Evolutionary conservation across 495 filamentous ascomycete species (phyloP).

Genomic region (Neurospora sp.): DNA sequence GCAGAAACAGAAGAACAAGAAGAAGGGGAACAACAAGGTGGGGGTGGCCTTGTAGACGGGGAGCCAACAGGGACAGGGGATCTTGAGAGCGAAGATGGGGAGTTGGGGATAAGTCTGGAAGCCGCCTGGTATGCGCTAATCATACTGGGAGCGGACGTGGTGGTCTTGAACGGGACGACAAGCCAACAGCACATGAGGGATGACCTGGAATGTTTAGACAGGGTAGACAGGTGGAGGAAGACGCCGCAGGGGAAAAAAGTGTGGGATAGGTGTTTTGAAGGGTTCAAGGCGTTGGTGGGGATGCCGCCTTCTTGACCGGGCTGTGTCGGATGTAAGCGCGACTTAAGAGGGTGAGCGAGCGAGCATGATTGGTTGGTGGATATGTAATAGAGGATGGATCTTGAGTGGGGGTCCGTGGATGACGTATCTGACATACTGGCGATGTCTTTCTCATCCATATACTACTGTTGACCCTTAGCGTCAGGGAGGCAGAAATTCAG

Average conservation of each 20-base stretch:
- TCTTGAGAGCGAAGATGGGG: background rate
- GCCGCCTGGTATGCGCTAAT: conserved; percentile 61
- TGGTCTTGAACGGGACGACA: conserved; percentile 63
- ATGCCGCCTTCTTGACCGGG: conserved; percentile 4
- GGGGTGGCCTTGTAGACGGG: background rate
- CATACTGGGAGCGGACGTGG: conserved; percentile 44
- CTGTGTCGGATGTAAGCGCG: background rate
- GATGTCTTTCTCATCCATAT: background rate
- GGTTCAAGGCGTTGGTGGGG: conserved; percentile 30
- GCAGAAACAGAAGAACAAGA: background rate
- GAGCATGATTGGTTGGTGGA: background rate
- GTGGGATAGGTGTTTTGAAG: conserved; percentile 36
- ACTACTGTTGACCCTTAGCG: background rate
- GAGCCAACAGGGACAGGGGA: background rate
- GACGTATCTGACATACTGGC: background rate
- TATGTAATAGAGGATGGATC: background rate
- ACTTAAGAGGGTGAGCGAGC: background rate
- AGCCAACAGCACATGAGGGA: conserved; percentile 51
- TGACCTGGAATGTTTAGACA: conserved; percentile 49
- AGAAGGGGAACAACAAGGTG: background rate
- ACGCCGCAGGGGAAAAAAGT: conserved; percentile 26
- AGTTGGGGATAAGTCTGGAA: conserved; percentile 31
- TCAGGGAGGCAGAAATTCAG: background rate
- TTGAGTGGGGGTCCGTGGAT: background rate
- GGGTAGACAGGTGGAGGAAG: conserved; percentile 38